Base-by-base conservation (phyloP, 352 stramenopile species). In the Phytophthora sp. region DNA sequence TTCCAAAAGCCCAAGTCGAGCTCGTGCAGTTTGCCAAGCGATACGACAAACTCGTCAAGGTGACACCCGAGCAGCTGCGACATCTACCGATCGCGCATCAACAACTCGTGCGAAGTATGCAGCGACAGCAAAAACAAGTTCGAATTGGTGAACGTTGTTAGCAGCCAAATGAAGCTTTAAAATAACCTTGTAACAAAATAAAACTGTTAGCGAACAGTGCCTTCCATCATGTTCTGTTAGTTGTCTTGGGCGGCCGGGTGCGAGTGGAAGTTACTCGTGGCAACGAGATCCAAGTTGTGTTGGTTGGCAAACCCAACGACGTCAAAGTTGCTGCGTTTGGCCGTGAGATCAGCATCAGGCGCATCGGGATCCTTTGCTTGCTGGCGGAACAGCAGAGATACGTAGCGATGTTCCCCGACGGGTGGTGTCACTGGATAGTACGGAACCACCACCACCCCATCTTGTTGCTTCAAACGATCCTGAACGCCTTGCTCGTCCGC, bases 341-440 rank as follows among this genome's bases (percentile, higher is more conserved):
- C 46, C 9, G 63, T 66, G 21, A 88, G 66, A 18, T 26, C 46
- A 24, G 31, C 46, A 53, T 70, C 58, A n/a, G 61, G 57, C 11
- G 35, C 60, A 27, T 58, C n/a, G 7, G 35, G 35, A 18, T 16
- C 51, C 16, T 29, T 39, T 27, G 39, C 55, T 31, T 66, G 41
- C 49, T 89, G 78, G 2, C 45, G 56, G 44, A 88, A 86, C 20
- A 89, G 72, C 26, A 89, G 35, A 12, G 76, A 79, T 16, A 89
- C 56, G 68, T 89, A 89, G 53, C 78, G 78, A 50, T 89, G 80
- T 53, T 74, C 49, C n/a, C 83, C 83, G 7, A 62, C 49, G 1
- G 81, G 79, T 4, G 81, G 83, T 21, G 69, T 73, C 42, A 91
- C 83, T 0, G 83, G 79, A 33, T 77, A 90, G 62, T 90, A 90